These are phyloP conservation scores for Exophiala dermatitidis DNA, from an alignment of 2,329 filamentous ascomycete genomes.

Conservation along the genomic window DNA sequence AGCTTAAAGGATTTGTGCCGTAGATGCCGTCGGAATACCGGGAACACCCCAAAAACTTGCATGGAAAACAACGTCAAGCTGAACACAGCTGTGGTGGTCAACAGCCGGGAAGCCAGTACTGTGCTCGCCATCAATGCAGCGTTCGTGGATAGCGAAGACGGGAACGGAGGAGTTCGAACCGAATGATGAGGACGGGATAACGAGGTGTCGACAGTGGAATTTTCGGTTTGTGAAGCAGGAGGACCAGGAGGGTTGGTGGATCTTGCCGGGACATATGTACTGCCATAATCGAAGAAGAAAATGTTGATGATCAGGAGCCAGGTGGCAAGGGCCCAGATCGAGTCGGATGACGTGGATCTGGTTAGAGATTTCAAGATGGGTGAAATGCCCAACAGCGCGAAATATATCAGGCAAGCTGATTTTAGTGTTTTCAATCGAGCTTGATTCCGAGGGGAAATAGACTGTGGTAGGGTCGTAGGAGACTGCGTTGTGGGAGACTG, in stretches of 20 bases:
- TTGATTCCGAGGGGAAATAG: slow-evolving; percentile 50
- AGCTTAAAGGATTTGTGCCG: slow-evolving; percentile 74
- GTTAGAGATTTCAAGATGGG: slow-evolving; percentile 97
- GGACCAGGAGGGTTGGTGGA: slow-evolving; percentile 1
- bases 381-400: slow-evolving; percentile 79
- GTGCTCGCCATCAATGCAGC: slow-evolving; percentile 94
- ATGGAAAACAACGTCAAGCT: slow-evolving; percentile 92
- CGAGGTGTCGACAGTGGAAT: slow-evolving; percentile 7
- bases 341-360: slow-evolving; percentile 81
- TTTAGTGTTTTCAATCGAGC: slow-evolving; percentile 74
- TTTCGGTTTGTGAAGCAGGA: slow-evolving; percentile 4
- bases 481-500: slow-evolving; percentile 31
- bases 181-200: slow-evolving; percentile 6
- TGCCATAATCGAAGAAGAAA: slow-evolving; percentile 95
- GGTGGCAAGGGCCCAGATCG: slow-evolving; percentile 94
- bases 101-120: slow-evolving; percentile 81
- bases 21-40: slow-evolving; percentile 89
- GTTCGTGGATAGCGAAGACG: slow-evolving; percentile 74
- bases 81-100: slow-evolving; percentile 89
- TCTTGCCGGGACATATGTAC: slow-evolving; percentile 31
- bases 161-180: slow-evolving; percentile 39
- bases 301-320: slow-evolving; percentile 93
- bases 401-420: slow-evolving; percentile 87
- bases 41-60: slow-evolving; percentile 93
- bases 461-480: slow-evolving; percentile 31